Evolutionary conservation across 257 asterid genomes (phyloP).

Genomic region (Plectranthus barbatus): DNA sequence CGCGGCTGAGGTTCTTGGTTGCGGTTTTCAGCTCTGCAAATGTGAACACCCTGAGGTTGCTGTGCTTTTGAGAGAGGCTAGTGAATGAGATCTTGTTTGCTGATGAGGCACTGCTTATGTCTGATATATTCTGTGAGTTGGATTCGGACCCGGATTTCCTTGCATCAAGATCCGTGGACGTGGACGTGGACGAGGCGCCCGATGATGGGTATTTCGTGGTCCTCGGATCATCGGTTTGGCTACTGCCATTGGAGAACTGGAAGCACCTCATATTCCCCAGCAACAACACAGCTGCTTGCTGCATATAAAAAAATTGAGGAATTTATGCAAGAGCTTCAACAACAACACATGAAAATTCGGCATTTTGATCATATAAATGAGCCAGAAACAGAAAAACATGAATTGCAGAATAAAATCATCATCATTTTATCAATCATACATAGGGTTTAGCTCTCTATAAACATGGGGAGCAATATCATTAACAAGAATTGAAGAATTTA

Average conservation of each 20-base stretch:
- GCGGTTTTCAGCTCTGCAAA: conserved; percentile 62
- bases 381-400: not conserved
- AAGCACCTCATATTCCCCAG: conserved; percentile 55
- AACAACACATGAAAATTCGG: no score
- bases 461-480: conserved; percentile 25
- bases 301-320: not conserved
- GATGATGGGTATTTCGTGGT: conserved; percentile 31
- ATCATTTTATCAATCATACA: not conserved
- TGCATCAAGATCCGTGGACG: conserved; percentile 41
- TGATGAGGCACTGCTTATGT: conserved; percentile 58
- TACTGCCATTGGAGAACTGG: conserved; percentile 29
- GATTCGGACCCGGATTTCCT: conserved; percentile 47
- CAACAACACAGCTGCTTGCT: not conserved
- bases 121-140: conserved; percentile 52
- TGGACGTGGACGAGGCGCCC: conserved; percentile 32
- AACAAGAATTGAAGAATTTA: no score
- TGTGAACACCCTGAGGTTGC: conserved; percentile 50
- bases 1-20: conserved; percentile 64
- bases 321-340: no score
- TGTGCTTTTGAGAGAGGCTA: conserved; percentile 41
- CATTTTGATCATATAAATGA: no score
- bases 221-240: conserved; percentile 35
- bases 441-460: not conserved
- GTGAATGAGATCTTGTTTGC: conserved; percentile 35
- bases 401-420: not conserved